Conservation (phyloP, 2,329 filamentous ascomycete genomes). For the Fonsecaea erecta region DNA sequence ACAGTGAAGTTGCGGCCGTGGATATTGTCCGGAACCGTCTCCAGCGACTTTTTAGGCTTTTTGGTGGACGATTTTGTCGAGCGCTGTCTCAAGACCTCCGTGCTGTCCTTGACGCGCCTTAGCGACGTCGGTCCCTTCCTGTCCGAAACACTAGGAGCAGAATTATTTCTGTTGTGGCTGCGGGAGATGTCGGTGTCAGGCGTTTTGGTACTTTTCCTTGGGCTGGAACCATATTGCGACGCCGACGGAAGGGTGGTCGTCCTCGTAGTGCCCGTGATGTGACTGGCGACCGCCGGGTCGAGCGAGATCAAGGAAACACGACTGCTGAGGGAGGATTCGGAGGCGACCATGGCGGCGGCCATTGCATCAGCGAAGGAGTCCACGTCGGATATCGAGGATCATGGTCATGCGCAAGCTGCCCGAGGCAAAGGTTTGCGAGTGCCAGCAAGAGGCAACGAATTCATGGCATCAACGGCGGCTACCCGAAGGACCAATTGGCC, state of each 20-base stretch:
- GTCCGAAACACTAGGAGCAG: conserved; percentile 30
- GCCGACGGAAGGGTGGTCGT: conserved; percentile 26
- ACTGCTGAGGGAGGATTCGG: conserved; percentile 34
- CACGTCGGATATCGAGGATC: conserved; percentile 13
- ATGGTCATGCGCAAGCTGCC: conserved; percentile 25
- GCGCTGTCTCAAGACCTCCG: conserved; percentile 53
- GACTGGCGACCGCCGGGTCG: conserved; percentile 38
- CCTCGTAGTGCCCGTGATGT: conserved; percentile 33
- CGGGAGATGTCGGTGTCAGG: conserved; percentile 27
- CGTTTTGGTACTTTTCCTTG: conserved; percentile 31
- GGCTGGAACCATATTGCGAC: conserved; percentile 35
- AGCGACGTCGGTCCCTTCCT: conserved; percentile 45
- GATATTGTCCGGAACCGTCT: conserved; percentile 66
- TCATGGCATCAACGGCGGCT: conserved; percentile 20
- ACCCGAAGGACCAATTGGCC: neutral
- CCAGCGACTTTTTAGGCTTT: conserved; percentile 60
- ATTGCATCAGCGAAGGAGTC: conserved; percentile 22
- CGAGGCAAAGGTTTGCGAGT: conserved; percentile 1
- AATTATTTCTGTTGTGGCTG: conserved; percentile 35
- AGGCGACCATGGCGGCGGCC: conserved; percentile 28
- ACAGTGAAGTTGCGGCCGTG: conserved; percentile 77
- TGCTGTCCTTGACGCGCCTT: conserved; percentile 55
- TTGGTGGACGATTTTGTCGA: conserved; percentile 53
- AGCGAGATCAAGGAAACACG: conserved; percentile 37
- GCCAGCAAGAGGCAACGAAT: conserved; percentile 1